phyloP scores from a whole-genome alignment of 73 alveolate genomes.

The Blepharisma stoltei region DNA sequence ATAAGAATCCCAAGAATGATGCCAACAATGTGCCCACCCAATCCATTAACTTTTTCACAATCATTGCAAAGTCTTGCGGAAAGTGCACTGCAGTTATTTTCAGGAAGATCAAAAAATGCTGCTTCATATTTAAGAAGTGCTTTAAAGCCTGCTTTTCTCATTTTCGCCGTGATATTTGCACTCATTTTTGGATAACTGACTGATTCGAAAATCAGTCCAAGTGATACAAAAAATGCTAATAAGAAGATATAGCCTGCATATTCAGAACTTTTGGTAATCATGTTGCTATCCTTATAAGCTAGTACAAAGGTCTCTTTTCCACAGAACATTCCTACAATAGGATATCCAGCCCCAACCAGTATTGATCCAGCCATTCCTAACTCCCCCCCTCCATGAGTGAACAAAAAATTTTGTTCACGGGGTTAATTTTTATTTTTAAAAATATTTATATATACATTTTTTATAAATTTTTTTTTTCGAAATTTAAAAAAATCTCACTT shows the following conservation, averaged over 20 bases:
- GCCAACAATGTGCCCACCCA: constrained; percentile 21
- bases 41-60: constrained; percentile 34
- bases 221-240: neutral
- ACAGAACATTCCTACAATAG: neutral
- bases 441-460: no score
- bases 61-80: constrained; percentile 39
- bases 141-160: constrained; percentile 33
- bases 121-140: constrained; percentile 38
- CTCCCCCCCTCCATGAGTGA: no score
- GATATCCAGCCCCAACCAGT: neutral
- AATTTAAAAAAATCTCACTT: no score
- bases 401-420: no score
- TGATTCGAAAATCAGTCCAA: constrained; percentile 10
- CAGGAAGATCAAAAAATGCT: constrained; percentile 44
- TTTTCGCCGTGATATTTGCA: constrained; percentile 35
- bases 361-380: constrained; percentile 16
- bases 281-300: neutral
- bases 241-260: neutral
- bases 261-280: neutral
- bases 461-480: no score
- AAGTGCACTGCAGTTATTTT: constrained; percentile 41
- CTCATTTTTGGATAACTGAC: constrained; percentile 25
- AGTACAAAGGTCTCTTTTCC: neutral
- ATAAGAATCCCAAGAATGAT: neutral
- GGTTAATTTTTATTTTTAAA: no score